These are phyloP conservation scores for Cylindrodendrum hubeiense DNA, from an alignment of 2,329 filamentous ascomycete species.

Conservation along the genomic window DNA sequence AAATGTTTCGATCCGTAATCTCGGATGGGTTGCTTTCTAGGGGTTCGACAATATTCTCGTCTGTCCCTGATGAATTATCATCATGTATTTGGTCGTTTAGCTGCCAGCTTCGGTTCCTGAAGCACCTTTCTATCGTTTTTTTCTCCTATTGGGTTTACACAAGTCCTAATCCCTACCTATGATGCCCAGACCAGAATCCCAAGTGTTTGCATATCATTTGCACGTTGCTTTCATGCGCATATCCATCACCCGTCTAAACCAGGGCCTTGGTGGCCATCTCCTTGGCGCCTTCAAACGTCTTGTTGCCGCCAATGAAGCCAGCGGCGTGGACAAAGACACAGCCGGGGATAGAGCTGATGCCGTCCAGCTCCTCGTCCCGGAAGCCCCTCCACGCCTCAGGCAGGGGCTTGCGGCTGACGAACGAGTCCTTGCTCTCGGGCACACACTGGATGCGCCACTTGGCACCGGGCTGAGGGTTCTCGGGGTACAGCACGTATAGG, in stretches of 20 bases:
- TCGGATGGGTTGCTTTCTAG: conserved; percentile 39
- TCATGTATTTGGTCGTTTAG: conserved; percentile 26
- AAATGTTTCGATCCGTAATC: conserved; percentile 39
- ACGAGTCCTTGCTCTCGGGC: conserved; percentile 85
- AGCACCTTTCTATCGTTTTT: conserved; percentile 2
- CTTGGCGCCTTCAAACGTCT: conserved; percentile 88
- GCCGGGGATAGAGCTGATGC: conserved; percentile 75
- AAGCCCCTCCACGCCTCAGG: conserved; percentile 94
- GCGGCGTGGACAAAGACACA: conserved; percentile 94
- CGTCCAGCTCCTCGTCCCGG: conserved; percentile 86
- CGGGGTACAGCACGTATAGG: conserved; percentile 91
- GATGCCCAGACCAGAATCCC: neutral
- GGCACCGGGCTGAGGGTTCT: conserved; percentile 78
- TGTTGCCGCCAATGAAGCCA: conserved; percentile 96
- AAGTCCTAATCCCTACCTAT: neutral
- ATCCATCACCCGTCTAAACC: conserved; percentile 48
- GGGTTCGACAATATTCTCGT: conserved; percentile 5
- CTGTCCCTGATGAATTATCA: conserved; percentile 16
- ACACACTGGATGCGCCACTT: conserved; percentile 97
- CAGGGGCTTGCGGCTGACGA: conserved; percentile 90
- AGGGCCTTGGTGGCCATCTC: conserved; percentile 86
- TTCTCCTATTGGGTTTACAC: neutral
- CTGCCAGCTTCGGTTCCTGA: neutral
- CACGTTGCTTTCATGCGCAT: neutral
- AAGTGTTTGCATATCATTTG: conserved; percentile 5